These are phyloP conservation scores for Cladophialophora yegresii DNA, from an alignment of 2,329 filamentous ascomycete species.

Conservation along the genomic window DNA sequence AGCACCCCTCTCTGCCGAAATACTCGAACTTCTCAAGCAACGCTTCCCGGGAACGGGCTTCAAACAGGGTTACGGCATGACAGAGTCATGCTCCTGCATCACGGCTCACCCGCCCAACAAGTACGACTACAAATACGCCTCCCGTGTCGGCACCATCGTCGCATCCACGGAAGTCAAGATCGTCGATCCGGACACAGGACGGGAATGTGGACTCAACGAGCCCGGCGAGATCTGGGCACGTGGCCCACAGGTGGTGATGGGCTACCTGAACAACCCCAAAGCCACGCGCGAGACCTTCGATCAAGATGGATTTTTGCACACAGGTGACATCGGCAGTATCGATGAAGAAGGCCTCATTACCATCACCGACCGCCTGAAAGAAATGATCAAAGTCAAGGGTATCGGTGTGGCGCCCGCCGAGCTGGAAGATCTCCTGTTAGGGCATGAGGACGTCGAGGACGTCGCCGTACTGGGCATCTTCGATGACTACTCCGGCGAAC, in stretches of 20 bases:
- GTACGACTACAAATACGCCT: slow-evolving; percentile 62
- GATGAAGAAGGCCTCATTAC: slow-evolving; percentile 59
- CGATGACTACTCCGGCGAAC: slow-evolving; percentile 41
- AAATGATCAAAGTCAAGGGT: slow-evolving; percentile 57
- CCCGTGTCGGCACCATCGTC: slow-evolving; percentile 48
- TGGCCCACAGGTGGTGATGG: slow-evolving; percentile 77
- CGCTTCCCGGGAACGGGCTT: slow-evolving; percentile 62
- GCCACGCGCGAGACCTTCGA: slow-evolving; percentile 72
- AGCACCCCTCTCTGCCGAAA: slow-evolving; percentile 59
- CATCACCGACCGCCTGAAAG: slow-evolving; percentile 75
- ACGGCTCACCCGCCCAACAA: slow-evolving; percentile 61
- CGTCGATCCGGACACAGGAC: slow-evolving; percentile 53
- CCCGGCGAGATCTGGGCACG: slow-evolving; percentile 67
- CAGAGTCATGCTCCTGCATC: slow-evolving; percentile 65
- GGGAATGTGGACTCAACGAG: slow-evolving; percentile 55
- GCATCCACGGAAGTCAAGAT: slow-evolving; percentile 62
- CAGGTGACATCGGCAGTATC: slow-evolving; percentile 66
- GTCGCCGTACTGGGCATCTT: slow-evolving; percentile 52
- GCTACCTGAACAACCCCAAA: slow-evolving; percentile 73
- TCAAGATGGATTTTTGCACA: slow-evolving; percentile 58
- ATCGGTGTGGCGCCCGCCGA: slow-evolving; percentile 51
- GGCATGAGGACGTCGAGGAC: slow-evolving; percentile 49
- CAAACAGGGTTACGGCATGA: slow-evolving; percentile 70
- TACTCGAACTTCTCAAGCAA: slow-evolving; percentile 58
- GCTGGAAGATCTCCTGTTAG: slow-evolving; percentile 50